Percentiles rank a stretch among this genome's conserved stretches.
Evolutionary conservation across 2,329 filamentous ascomycete species (phyloP).

Genomic region (Tympanopsis confertula): DNA sequence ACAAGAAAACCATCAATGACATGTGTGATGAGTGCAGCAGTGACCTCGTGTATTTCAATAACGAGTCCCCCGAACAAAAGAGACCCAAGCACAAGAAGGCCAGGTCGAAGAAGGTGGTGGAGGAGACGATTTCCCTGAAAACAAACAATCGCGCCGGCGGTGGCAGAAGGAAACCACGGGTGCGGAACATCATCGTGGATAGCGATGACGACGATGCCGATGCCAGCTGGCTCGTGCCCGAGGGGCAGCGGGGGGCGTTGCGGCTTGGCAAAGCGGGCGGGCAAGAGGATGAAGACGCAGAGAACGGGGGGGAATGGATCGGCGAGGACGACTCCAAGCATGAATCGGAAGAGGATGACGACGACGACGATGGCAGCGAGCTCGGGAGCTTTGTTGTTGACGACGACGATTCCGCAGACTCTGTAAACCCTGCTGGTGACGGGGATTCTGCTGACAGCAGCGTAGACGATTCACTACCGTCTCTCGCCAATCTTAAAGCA

Average conservation of each 20-base stretch:
- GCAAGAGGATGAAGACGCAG: conserved; percentile 75
- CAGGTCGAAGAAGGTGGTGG: conserved; percentile 9
- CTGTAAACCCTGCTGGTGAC: conserved; percentile 4
- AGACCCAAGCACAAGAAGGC: conserved; percentile 17
- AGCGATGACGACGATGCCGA: conserved; percentile 53
- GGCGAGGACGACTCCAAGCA: conserved; percentile 56
- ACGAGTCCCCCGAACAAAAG: conserved; percentile 26
- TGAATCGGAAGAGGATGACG: conserved; percentile 41
- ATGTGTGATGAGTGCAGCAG: conserved; percentile 64
- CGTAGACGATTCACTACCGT: not conserved
- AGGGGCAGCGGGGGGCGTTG: conserved; percentile 46
- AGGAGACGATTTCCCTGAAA: conserved; percentile 4
- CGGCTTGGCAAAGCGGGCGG: conserved; percentile 71
- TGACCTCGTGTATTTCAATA: conserved; percentile 56
- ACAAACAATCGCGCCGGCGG: conserved; percentile 16
- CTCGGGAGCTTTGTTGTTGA: conserved; percentile 43
- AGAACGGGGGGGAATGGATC: conserved; percentile 73
- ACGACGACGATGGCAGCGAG: conserved; percentile 38
- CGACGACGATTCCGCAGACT: conserved; percentile 32
- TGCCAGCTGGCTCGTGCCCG: conserved; percentile 70
- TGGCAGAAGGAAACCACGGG: conserved; percentile 21
- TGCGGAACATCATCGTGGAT: conserved; percentile 30
- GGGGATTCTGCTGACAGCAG: no score
- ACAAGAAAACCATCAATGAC: conserved; percentile 32
- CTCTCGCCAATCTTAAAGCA: not conserved